Base-by-base conservation (phyloP, 805 yeast species). In the Candida succiphila region DNA sequence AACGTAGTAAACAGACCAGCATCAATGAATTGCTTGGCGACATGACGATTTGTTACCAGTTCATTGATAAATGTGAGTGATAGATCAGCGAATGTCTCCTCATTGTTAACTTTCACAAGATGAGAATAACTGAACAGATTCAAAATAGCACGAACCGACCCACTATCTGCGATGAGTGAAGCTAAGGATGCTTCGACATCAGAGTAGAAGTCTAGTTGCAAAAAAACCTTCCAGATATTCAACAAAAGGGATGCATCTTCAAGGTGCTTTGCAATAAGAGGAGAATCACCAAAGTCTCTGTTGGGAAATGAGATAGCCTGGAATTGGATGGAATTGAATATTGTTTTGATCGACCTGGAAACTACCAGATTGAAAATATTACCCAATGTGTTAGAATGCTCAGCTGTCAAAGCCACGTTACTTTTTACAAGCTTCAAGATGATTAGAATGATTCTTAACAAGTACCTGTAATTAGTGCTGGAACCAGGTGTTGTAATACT, bases 91-190 rank as follows among this genome's bases (percentile, higher is more conserved):
- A 81, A 72, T 0, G 78, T 60, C 17, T 78, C 77, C 30, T 81
- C 88, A 29, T 67, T 73, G 37, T 75, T 68, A 5, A 76, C 61
- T 40, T 68, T 72, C 26, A 78, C 57, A 24, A 71, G 54, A 43
- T 81, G 83, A 0, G 92, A 70, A 36, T 75, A 70, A 0, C 92
- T 69, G 52, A 77, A 86, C 10, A 83, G 58, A 34, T 75, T 73
- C 43, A 82, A 51, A 13, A 83, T 62, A 0, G 82, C 65, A 33
- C 74, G 68, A 17, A 81, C 63, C 0, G 86, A 69, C 2, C 79
- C 86, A 17, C 69, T 62, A 13, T 69, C 75, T 22, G 65, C 63
- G 38, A 84, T 60, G 0, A 69, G 56, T 3, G 61, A 56, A 0
- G 83, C 70, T 40, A 82, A 50, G 18, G 69, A 68, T 4, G 61